Base-by-base conservation (phyloP, 768 basidiomycete species). In the Tubosaeta sp. region DNA sequence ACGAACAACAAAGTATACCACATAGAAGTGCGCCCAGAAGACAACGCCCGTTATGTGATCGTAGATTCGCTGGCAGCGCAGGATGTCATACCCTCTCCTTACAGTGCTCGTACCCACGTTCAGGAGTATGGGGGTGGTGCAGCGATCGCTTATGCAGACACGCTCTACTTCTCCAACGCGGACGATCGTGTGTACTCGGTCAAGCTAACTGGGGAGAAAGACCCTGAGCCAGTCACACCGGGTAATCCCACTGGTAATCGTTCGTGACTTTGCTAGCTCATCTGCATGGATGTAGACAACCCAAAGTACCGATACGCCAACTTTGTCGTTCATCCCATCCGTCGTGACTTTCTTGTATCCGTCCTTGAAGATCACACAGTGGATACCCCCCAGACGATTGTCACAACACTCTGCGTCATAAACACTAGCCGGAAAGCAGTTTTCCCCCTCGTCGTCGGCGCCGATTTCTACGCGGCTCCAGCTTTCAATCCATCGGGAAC, bases 121-220 rank as follows among this genome's bases (percentile, higher is more conserved):
- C 79, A 87, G 22, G 87, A 87, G 62, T 88, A 88, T 46, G 87
- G 88, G 0, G 88, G 88, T 12, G 80, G 75, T 2, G 69, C 82
- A 2, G 81, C 81, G 1, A 73, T 78, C 18, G 80, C 80, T 1
- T 67, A 78, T 51, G 71, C 70, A 35, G 76, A 73, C 7, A 65
- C 71, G 11, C 66, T 79, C 8, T 82, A 83, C 66, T 89, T 87
- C 63, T 83, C 84, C 4, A 71, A 84, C 62, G 66, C 46, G 12
- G 81, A 84, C 62, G 76, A 76, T 2, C 70, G 80, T 11, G 71
- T 86, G 0, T 87, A 85, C 60, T 60, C 62, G 9, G 58, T 76
- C 39, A 54, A 64, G 38, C 24, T 19, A 19, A 22, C 36, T 29
- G 47, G 65, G 39, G 51, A 71, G 53, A 53, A 7, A 13, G 74